Evolutionary conservation across 2,329 filamentous ascomycete genomes (phyloP), one percentile per base, ranked within the genome.

Genomic region (Botrytis tulipae): DNA sequence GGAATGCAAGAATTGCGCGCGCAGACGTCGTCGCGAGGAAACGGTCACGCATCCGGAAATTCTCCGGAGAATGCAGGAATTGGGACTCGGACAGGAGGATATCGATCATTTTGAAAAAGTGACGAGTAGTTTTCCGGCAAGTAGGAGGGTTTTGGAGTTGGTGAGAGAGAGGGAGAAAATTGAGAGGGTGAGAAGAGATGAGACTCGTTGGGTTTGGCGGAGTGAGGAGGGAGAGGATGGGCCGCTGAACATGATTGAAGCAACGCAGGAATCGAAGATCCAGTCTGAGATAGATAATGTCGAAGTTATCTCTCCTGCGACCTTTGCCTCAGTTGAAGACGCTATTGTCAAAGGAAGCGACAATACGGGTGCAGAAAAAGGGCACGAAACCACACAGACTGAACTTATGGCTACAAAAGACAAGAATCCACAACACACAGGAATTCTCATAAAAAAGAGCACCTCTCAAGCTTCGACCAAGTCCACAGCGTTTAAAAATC

Each of bases 201-300:
- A 10, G 3, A 3, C 2, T 48, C 20, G 22, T 48, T 22, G 22
- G 22, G 6, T 14, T 1, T n/a, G 14, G 22, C 10, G 5, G 0
- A n/a, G 25, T 14, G 4, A 14, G 48, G n/a, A 57, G 0, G 16
- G 16, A 4, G 16, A 57, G 7, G 14, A 29, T 3, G 25, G 14
- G 2, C 2, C 1, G 7, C 25, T 16, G 48, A 16, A n/a, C 1
- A 5, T 16, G 6, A 7, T 18, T 18, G 51, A 18, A 18, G 12
- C 5, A 7, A 54, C 29, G 12, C 25, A 54, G 14, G 51, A n/a
- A 29, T 29, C 12, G 0, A 2, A 29, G 1, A 1, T 16, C 14
- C n/a, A 16, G 1, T 29, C n/a, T 0, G 18, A 16, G 2, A 16
- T 0, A 8, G 14, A 54, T 4, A 16, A 29, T 12, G 1, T 8